These are phyloP conservation scores for Hylodesmum podocarpum DNA, from an alignment of 306 rosid species.

Conservation along the genomic window DNA sequence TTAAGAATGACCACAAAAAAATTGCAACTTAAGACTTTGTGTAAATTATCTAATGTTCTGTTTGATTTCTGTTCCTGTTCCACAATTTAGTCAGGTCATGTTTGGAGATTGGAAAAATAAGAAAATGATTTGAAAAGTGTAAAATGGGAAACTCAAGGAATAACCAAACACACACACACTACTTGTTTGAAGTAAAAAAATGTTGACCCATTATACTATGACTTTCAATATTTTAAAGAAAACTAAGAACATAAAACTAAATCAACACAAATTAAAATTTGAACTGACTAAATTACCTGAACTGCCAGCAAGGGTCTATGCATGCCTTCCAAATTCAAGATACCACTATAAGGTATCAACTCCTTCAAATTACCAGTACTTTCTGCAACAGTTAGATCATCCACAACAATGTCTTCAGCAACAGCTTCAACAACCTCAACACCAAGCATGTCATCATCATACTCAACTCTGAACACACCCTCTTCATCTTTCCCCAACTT, in stretches of 20 bases:
- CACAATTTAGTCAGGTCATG: too few relatives aligned
- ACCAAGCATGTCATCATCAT: slow-evolving; percentile 62
- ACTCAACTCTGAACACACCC: slow-evolving; percentile 82
- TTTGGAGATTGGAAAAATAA: too few relatives aligned
- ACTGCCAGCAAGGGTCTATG: slow-evolving; percentile 72
- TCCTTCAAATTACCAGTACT: slow-evolving; percentile 60
- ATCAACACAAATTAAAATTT: not conserved
- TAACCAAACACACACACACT: too few relatives aligned
- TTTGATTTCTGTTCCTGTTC: too few relatives aligned
- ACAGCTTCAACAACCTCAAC: slow-evolving; percentile 70
- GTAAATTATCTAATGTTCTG: too few relatives aligned
- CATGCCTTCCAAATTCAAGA: slow-evolving; percentile 83
- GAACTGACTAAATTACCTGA: slow-evolving; percentile 56
- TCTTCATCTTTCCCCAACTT: slow-evolving; percentile 84
- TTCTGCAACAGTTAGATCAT: slow-evolving; percentile 65
- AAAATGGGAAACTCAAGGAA: too few relatives aligned
- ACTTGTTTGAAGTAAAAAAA: too few relatives aligned
- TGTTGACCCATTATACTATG: not conserved
- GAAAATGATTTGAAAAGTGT: too few relatives aligned
- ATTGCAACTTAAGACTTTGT: too few relatives aligned
- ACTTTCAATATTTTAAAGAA: not conserved
- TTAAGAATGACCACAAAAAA: too few relatives aligned
- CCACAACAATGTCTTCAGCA: slow-evolving; percentile 56
- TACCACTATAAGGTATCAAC: slow-evolving; percentile 60
- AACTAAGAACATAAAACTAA: not conserved